Evolutionary conservation across 768 basidiomycete genomes (phyloP).

Genomic region (Tricholoma terreum): DNA sequence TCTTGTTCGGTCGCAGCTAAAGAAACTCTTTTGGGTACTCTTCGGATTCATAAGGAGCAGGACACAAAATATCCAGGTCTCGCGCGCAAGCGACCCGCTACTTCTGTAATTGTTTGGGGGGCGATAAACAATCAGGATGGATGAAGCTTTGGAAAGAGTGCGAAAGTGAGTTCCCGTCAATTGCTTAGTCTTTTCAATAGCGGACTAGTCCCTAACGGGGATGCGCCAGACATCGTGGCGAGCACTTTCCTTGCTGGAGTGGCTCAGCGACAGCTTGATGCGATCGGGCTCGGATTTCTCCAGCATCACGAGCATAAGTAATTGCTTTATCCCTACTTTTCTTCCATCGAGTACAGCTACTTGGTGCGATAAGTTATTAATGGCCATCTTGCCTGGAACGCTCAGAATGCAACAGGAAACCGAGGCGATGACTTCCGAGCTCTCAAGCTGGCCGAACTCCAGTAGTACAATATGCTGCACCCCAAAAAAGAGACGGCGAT

Average conservation of each 20-base stretch:
- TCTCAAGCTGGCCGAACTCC: slow-evolving; percentile 23
- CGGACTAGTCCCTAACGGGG: slow-evolving; percentile 11
- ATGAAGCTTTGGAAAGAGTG: neutral
- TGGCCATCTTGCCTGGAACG: no score
- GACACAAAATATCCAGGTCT: slow-evolving; percentile 21
- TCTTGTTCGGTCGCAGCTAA: slow-evolving; percentile 28
- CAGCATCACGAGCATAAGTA: neutral
- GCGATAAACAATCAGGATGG: slow-evolving; percentile 17
- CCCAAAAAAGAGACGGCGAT: no score
- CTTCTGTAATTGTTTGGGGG: slow-evolving; percentile 23
- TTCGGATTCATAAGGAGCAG: slow-evolving; percentile 28
- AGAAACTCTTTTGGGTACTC: slow-evolving; percentile 28
- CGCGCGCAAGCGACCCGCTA: slow-evolving; percentile 12
- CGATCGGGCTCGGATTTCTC: neutral
- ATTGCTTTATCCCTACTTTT: neutral
- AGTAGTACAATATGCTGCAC: no score
- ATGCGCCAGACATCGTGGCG: slow-evolving; percentile 28
- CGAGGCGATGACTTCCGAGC: slow-evolving; percentile 30
- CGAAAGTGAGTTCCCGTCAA: neutral
- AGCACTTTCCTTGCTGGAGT: slow-evolving; percentile 28
- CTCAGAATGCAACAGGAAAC: slow-evolving; percentile 18
- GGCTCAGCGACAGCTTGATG: neutral
- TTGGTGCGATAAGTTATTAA: neutral
- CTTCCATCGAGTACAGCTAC: neutral
- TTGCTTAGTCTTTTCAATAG: neutral